Evolutionary conservation across 768 basidiomycete species (phyloP), one percentile per base, ranked within the genome.

Genomic region (Tylopilus balloui): DNA sequence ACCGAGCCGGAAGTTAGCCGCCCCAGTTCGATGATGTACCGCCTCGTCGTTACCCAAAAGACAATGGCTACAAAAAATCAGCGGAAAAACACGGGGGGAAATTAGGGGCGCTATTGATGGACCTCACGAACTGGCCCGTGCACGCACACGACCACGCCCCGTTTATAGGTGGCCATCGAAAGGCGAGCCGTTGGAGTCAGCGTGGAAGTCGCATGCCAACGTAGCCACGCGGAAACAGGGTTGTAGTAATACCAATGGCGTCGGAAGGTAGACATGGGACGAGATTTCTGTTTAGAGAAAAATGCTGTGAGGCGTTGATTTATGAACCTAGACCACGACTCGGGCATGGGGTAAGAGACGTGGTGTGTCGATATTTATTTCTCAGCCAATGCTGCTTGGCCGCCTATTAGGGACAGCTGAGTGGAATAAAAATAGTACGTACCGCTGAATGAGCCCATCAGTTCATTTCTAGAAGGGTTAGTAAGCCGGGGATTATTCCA

Each of bases 211-310:
- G 59, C 61, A 47, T 55, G 59, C 31, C 52, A 38, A 21, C 20
- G 9, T 2, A 31, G 47, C 49, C 62, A 62, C 36, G 61, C 59
- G 53, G 59, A 48, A 55, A 52, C 53, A 58, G 62, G 53, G 51
- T 49, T 48, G 58, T 42, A 47, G 55, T 36, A 57, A 48, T 53
- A 29, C 28, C 47, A 57, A 47, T 51, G 39, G 36, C 27, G 25
- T 49, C 45, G 38, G 38, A 52, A 40, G 58, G 58, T 57, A 52
- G 17, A 48, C 47, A 45, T 45, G 32, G 49, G 40, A 52, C 24
- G 11, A 1, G 7, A 14, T 44, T 58, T 50, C 57, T 56, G 50
- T 46, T 58, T 52, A 31, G 46, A 52, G 55, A 3, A 40, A 21
- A 38, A 61, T 53, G 59, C 56, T 52, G 59, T 64, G 54, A 48